These are phyloP conservation scores for Barbarea vulgaris DNA, from an alignment of 345 rosid genomes.

Conservation along the genomic window DNA sequence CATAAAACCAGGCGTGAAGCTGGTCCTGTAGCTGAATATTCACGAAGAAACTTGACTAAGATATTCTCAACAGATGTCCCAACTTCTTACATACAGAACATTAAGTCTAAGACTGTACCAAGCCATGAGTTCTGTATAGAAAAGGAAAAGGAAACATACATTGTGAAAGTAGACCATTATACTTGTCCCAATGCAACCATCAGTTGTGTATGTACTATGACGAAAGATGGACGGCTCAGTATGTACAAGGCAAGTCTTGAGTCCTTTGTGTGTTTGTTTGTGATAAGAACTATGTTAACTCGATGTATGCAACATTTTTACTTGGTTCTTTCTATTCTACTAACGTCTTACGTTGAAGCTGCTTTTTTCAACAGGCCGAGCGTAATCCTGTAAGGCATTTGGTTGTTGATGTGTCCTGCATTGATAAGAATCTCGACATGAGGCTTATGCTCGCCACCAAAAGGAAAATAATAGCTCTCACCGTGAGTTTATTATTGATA, in stretches of 20 bases:
- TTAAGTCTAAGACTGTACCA: conserved; percentile 43
- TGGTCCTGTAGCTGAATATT: conserved; percentile 41
- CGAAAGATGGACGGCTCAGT: conserved; percentile 50
- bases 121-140: conserved; percentile 43
- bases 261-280: not conserved
- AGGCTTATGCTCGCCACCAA: conserved; percentile 61
- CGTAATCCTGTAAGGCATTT: conserved; percentile 54
- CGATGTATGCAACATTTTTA: not conserved
- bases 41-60: conserved; percentile 35
- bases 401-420: conserved; percentile 63
- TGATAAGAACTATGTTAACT: not conserved
- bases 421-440: conserved; percentile 63
- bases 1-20: conserved; percentile 13
- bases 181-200: conserved; percentile 41
- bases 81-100: conserved; percentile 43
- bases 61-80: conserved; percentile 49
- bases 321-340: not conserved
- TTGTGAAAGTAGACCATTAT: conserved; percentile 52
- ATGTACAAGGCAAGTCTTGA: conserved; percentile 58
- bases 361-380: conserved; percentile 48
- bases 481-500: conserved; percentile 44
- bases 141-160: conserved; percentile 53
- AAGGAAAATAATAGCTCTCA: conserved; percentile 44
- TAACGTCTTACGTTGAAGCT: not conserved
- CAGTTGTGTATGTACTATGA: conserved; percentile 56